These are phyloP conservation scores for Tetrastigma voinierianum DNA, from an alignment of 164 flowering plant species.

Conservation along the genomic window DNA sequence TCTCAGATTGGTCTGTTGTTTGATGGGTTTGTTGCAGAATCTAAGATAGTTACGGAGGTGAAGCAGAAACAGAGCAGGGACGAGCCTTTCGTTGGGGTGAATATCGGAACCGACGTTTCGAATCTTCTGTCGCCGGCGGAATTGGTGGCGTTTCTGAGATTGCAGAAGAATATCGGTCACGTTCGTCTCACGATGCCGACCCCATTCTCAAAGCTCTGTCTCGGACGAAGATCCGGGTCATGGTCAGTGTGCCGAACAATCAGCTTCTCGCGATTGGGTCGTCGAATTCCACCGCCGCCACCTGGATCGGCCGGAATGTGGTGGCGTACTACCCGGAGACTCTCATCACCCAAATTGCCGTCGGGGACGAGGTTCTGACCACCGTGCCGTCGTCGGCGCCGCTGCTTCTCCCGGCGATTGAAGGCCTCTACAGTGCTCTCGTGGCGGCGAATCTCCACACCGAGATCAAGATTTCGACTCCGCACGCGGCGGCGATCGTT, in stretches of 20 bases:
- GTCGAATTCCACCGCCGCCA: conserved; percentile 83
- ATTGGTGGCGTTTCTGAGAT: conserved; percentile 63
- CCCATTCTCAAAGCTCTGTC: conserved; percentile 68
- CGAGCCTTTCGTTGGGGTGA: conserved; percentile 76
- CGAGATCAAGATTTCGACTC: conserved; percentile 78
- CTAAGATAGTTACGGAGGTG: conserved; percentile 9
- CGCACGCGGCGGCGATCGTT: conserved; percentile 74
- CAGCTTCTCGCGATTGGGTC: conserved; percentile 83
- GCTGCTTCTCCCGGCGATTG: conserved; percentile 82
- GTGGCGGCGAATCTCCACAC: conserved; percentile 71
- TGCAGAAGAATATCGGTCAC: conserved; percentile 76
- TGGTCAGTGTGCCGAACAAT: conserved; percentile 87
- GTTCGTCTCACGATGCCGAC: conserved; percentile 78
- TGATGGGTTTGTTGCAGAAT: conserved; percentile 16
- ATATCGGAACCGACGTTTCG: conserved; percentile 82
- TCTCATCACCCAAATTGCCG: conserved; percentile 66
- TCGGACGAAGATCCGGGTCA: conserved; percentile 71
- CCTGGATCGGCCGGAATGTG: conserved; percentile 78
- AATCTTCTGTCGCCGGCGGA: conserved; percentile 52
- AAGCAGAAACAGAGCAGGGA: conserved; percentile 9
- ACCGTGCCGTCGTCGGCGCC: conserved; percentile 73
- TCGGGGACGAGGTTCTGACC: conserved; percentile 91
- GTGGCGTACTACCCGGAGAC: conserved; percentile 75
- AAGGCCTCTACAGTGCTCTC: conserved; percentile 68
- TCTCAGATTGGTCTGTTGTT: not conserved